Conservation (phyloP, 495 filamentous ascomycete species). For the Penicillium daleae region DNA sequence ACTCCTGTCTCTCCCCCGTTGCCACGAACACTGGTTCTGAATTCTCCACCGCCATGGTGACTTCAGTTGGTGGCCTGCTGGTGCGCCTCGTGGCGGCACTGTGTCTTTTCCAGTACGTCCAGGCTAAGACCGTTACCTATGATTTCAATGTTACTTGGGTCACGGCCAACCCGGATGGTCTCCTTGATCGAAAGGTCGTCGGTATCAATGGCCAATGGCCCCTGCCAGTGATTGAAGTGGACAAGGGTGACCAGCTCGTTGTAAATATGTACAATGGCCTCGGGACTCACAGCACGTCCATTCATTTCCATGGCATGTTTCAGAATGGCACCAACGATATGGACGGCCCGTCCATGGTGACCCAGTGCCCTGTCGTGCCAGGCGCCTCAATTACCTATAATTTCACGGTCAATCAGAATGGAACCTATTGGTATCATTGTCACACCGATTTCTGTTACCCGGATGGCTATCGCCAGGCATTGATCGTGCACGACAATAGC, state of each 20-base stretch:
- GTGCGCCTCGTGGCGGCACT: conserved; percentile 18
- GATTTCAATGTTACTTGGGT: conserved; percentile 85
- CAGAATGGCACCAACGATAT: conserved; percentile 70
- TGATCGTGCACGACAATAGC: conserved; percentile 71
- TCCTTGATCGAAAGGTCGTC: conserved; percentile 66
- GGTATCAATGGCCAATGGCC: conserved; percentile 86
- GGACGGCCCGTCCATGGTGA: conserved; percentile 72
- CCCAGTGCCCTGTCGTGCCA: conserved; percentile 69
- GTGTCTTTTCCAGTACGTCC: conserved; percentile 19
- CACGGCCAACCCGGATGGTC: conserved; percentile 76
- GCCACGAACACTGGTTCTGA: not conserved
- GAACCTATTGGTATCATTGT: conserved; percentile 86
- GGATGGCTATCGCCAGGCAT: conserved; percentile 71
- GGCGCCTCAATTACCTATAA: conserved; percentile 72
- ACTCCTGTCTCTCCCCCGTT: not conserved
- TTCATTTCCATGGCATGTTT: conserved; percentile 84
- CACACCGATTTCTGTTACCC: conserved; percentile 72
- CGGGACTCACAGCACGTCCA: conserved; percentile 66
- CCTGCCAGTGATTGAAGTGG: conserved; percentile 66
- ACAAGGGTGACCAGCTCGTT: conserved; percentile 71
- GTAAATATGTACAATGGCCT: conserved; percentile 75
- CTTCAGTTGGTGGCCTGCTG: conserved; percentile 14
- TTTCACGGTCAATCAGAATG: conserved; percentile 76
- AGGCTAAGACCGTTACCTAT: conserved; percentile 68
- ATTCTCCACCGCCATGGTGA: conserved; percentile 19